Evolutionary conservation across 2,329 filamentous ascomycete genomes (phyloP), one percentile per base, ranked within the genome.

Genomic region (Dryadomyces sulphureus): DNA sequence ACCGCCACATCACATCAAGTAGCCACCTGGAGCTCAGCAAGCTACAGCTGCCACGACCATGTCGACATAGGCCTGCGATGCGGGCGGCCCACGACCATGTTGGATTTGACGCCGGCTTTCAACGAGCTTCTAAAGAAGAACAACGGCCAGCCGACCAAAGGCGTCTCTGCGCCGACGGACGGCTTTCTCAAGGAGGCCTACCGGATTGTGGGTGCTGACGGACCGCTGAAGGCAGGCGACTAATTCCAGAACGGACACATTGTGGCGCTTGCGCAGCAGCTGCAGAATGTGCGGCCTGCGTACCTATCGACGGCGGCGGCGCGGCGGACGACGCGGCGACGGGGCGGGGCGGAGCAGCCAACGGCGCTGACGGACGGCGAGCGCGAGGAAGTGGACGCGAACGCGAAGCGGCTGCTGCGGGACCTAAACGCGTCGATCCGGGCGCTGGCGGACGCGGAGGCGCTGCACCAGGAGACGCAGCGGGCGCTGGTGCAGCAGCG

Each of bases 171-270:
- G n/a, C n/a, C 64, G 54, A 73, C 92, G 43, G 85, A 95, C 60
- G 83, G 84, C 56, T 98, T 96, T 60, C 69, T 96, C 30, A 88
- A 90, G 59, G 90, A 96, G 65, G 92, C 92, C 45, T 92, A 94
- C 65, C 78, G 83, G 60, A 95, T 96, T 62, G 89, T 93, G 67
- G 57, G 73, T 62, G 43, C 17, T 7, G 17, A 8, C 14, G 27
- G 41, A 11, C 8, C 22, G 5, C n/a, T 12, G 17, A 41, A 16
- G 34, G 19, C 4, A 36, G 7, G 4, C 4, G 17, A 5, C n/a
- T 36, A 4, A 25, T 19, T 11, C 3, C 27, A 94, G 88, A 92
- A 94, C 60, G 75, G 79, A 7, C 87, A 93, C 60, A 93, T 96
- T 50, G 66, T 75, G 50, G 85, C 82, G 43, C 77, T 98, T 32